Evolutionary conservation across 345 rosid species (phyloP).

Genomic region (Geranium brycei): DNA sequence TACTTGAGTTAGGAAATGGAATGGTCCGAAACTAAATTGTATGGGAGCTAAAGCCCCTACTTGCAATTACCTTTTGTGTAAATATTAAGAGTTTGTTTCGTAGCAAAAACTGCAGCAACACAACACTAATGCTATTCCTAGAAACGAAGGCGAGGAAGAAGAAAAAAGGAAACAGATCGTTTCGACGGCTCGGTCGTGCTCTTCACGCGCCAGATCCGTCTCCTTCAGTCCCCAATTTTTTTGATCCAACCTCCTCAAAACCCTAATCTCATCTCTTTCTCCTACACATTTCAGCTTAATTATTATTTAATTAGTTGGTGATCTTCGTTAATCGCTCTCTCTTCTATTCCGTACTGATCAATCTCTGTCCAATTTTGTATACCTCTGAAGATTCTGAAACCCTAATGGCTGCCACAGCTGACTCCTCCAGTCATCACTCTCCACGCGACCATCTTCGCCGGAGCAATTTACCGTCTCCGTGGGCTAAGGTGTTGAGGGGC

Average conservation of each 20-base stretch:
- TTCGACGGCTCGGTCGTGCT: slow-evolving; percentile 14
- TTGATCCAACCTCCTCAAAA: not conserved
- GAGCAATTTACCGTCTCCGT: slow-evolving; percentile 23
- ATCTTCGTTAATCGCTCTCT: not conserved
- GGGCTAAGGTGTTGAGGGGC: slow-evolving; percentile 34
- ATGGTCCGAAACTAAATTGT: no score
- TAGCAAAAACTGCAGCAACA: no score
- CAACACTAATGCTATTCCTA: no score
- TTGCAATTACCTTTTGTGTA: no score
- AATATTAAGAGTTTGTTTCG: no score
- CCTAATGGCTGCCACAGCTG: slow-evolving; percentile 33
- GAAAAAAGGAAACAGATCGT: not conserved
- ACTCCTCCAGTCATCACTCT: slow-evolving; percentile 30
- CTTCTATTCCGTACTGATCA: slow-evolving; percentile 3
- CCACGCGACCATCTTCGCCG: slow-evolving; percentile 17
- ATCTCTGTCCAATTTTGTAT: not conserved
- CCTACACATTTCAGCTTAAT: not conserved
- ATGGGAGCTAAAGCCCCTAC: no score
- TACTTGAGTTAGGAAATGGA: no score
- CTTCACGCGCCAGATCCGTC: slow-evolving; percentile 11
- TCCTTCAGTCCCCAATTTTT: not conserved
- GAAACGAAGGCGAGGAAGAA: no score
- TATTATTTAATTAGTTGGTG: not conserved
- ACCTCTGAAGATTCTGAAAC: not conserved
- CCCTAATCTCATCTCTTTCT: not conserved